phyloP scores from a whole-genome alignment of 1,284 basidiomycete species.

The Ustanciosporium gigantosporum region DNA sequence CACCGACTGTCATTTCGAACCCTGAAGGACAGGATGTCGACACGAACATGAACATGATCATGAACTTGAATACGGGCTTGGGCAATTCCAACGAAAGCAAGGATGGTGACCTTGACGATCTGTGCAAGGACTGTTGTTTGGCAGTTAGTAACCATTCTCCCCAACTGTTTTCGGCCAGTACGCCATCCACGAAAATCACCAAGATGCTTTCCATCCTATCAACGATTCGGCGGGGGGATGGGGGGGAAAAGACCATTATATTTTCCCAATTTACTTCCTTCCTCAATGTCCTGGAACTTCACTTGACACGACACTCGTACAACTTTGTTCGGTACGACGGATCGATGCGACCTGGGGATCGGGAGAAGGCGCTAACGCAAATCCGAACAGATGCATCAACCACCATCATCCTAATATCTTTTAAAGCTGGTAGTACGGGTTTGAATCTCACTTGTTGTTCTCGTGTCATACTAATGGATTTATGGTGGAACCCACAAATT shows the following conservation, averaged over 20 bases:
- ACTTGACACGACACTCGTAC: conserved; percentile 71
- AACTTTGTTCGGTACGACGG: conserved; percentile 87
- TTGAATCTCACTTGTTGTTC: conserved; percentile 93
- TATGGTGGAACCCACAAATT: conserved; percentile 75
- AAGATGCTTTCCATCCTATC: conserved; percentile 76
- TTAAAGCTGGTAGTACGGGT: conserved; percentile 93
- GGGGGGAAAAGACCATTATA: conserved; percentile 79
- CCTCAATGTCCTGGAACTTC: conserved; percentile 82
- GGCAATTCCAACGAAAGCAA: no score
- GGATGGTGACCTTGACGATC: background rate
- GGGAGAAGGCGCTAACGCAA: conserved; percentile 73
- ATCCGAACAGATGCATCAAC: conserved; percentile 71
- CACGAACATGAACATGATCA: no score
- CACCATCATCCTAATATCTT: conserved; percentile 85
- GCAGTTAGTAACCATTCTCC: conserved; percentile 15
- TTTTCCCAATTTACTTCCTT: conserved; percentile 83
- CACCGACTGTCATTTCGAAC: background rate
- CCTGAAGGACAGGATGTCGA: background rate
- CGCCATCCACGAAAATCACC: conserved; percentile 74
- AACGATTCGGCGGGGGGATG: conserved; percentile 70
- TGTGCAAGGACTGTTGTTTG: conserved; percentile 44
- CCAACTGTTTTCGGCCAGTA: conserved; percentile 63
- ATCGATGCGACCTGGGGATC: conserved; percentile 75
- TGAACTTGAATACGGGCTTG: no score
- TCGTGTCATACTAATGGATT: conserved; percentile 85